phyloP scores from a whole-genome alignment of 2,329 filamentous ascomycete species.

The Arthrobotrys sphaeroides region DNA sequence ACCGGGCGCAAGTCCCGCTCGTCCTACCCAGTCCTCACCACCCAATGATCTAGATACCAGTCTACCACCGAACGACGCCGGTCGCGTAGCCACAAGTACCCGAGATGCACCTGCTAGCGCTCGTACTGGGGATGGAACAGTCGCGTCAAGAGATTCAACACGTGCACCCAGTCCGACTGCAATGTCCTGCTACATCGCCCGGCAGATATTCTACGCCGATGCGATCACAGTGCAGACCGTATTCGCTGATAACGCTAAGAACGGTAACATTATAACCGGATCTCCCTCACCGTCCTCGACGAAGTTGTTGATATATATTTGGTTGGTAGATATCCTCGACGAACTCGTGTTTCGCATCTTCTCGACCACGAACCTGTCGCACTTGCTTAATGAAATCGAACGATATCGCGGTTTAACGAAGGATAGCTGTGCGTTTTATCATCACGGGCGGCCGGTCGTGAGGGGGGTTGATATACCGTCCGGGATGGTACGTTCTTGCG shows the following conservation, averaged over 20 bases:
- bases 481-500: constrained; percentile 25
- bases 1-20: neutral
- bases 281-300: neutral
- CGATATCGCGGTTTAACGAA: constrained; percentile 13
- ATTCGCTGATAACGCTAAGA: constrained; percentile 35
- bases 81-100: neutral
- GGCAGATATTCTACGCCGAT: constrained; percentile 36
- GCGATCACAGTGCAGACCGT: constrained; percentile 43
- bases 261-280: neutral
- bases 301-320: neutral
- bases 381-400: constrained; percentile 41
- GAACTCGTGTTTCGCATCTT: constrained; percentile 40
- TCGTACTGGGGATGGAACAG: neutral
- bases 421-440: constrained; percentile 26
- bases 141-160: neutral
- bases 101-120: neutral
- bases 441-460: constrained; percentile 12
- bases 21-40: too few species aligned
- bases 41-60: neutral
- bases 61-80: neutral
- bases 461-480: neutral
- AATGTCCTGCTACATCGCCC: constrained; percentile 21
- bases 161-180: constrained; percentile 4
- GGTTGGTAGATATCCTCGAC: constrained; percentile 17
- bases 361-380: constrained; percentile 12